These are phyloP conservation scores for Thielaviopsis punctulata DNA, from an alignment of 2,329 filamentous ascomycete genomes.

Conservation along the genomic window DNA sequence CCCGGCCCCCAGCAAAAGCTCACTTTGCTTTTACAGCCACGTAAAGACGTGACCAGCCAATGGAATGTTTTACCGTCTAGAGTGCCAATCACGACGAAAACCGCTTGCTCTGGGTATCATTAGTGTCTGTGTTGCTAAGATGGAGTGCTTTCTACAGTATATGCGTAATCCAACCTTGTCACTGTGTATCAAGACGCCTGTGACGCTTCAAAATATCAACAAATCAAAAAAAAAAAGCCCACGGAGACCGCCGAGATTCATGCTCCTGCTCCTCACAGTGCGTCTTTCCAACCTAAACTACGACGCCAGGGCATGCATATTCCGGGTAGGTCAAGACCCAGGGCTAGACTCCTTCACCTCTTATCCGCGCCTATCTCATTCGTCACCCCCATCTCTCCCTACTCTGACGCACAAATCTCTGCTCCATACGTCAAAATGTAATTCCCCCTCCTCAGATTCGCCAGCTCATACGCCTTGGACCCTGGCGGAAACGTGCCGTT, in stretches of 20 bases:
- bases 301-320: neutral
- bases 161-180: neutral
- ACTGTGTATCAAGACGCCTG: neutral
- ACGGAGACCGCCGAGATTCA: no score
- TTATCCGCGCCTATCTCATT: no score
- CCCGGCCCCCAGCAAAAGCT: no score
- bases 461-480: slow-evolving; percentile 33
- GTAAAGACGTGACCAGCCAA: no score
- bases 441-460: slow-evolving; percentile 31
- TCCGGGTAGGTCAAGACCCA: neutral
- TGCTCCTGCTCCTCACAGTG: no score
- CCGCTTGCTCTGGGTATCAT: neutral
- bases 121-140: neutral
- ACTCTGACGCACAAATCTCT: slow-evolving; percentile 11
- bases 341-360: neutral
- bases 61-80: no score
- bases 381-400: neutral
- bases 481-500: slow-evolving; percentile 58
- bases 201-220: neutral
- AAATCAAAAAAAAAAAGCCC: no score
- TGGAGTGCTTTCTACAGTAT: no score
- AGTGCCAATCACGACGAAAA: no score
- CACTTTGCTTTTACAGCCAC: no score
- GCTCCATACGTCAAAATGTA: slow-evolving; percentile 17
- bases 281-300: neutral